Conservation (phyloP, 352 stramenopile genomes). For the Phytophthora macrochlamydospora region DNA sequence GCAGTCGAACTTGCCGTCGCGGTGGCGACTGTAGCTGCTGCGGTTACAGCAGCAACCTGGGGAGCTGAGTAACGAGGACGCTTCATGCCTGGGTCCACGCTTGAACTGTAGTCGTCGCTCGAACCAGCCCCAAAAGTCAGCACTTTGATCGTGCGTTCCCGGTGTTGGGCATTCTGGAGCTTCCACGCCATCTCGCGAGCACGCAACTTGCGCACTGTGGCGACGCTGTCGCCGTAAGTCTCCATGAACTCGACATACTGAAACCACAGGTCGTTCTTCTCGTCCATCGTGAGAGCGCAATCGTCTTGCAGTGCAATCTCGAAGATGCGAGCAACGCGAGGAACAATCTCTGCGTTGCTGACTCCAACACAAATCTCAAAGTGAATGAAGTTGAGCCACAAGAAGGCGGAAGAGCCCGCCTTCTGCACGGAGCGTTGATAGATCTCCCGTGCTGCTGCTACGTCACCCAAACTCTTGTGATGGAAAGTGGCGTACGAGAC, state of each 20-base stretch:
- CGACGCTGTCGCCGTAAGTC: slow-evolving; percentile 48
- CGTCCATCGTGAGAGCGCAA: slow-evolving; percentile 57
- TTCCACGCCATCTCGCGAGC: slow-evolving; percentile 69
- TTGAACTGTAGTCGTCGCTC: slow-evolving; percentile 30
- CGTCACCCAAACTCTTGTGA: slow-evolving; percentile 48
- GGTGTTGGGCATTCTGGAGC: slow-evolving; percentile 59
- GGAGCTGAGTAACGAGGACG: slow-evolving; percentile 52
- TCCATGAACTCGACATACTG: slow-evolving; percentile 81
- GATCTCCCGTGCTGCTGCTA: slow-evolving; percentile 40
- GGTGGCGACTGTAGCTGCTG: slow-evolving; percentile 17
- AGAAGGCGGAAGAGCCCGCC: slow-evolving; percentile 47
- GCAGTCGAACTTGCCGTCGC: slow-evolving; percentile 25
- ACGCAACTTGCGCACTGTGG: slow-evolving; percentile 55
- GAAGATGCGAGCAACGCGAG: slow-evolving; percentile 50
- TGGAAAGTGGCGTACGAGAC: slow-evolving; percentile 69
- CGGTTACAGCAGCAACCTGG: slow-evolving; percentile 18
- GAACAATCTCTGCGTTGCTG: slow-evolving; percentile 36
- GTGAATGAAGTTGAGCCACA: slow-evolving; percentile 76
- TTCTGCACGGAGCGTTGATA: slow-evolving; percentile 54
- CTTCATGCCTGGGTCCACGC: slow-evolving; percentile 52
- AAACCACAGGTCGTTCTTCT: slow-evolving; percentile 86
- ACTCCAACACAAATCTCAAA: slow-evolving; percentile 56
- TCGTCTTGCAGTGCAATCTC: slow-evolving; percentile 54
- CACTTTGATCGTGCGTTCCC: slow-evolving; percentile 63
- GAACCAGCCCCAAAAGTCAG: slow-evolving; percentile 47